A percentile compares a stretch with the other conserved stretches of the same genome.
phyloP scores from a whole-genome alignment of 1,284 basidiomycete genomes.

The Grifola frondosa region DNA sequence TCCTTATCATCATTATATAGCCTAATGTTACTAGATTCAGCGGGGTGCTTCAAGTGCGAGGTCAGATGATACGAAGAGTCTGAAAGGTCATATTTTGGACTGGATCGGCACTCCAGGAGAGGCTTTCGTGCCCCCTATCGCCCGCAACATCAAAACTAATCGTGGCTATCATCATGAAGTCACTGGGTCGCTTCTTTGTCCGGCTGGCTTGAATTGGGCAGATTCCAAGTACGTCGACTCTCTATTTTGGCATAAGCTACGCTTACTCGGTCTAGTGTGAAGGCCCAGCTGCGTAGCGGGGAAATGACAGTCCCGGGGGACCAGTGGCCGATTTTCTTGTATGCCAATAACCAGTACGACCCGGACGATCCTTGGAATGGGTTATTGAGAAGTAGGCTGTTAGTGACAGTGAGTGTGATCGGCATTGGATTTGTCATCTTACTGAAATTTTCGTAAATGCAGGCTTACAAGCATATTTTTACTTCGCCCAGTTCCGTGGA shows the following conservation, averaged over 20 bases:
- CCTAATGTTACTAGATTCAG: constrained; percentile 12
- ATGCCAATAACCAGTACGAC: constrained; percentile 4
- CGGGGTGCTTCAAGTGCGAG: constrained; percentile 8
- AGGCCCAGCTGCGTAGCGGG: constrained; percentile 2
- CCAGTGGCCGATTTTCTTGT: constrained; percentile 12
- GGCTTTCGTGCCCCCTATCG: constrained; percentile 8
- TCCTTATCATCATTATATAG: too few species aligned
- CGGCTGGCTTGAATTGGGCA: constrained; percentile 9
- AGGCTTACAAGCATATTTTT: too few species aligned
- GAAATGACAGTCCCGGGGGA: constrained; percentile 7
- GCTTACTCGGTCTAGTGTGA: constrained; percentile 3
- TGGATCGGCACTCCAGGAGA: constrained; percentile 10
- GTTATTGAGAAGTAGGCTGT: constrained; percentile 5
- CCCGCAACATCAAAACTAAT: constrained; percentile 8
- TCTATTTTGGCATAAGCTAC: too few species aligned
- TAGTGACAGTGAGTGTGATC: constrained; percentile 9
- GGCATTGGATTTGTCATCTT: too few species aligned
- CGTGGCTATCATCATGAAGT: constrained; percentile 8
- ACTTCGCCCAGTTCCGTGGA: too few species aligned
- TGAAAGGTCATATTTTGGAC: constrained; percentile 13
- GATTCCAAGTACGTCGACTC: too few species aligned
- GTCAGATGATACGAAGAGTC: constrained; percentile 12
- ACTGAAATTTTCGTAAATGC: too few species aligned
- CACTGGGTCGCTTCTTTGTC: constrained; percentile 10
- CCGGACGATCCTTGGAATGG: constrained; percentile 15